Base-by-base conservation (phyloP, 345 rosid species). In the Litchi chinensis region DNA sequence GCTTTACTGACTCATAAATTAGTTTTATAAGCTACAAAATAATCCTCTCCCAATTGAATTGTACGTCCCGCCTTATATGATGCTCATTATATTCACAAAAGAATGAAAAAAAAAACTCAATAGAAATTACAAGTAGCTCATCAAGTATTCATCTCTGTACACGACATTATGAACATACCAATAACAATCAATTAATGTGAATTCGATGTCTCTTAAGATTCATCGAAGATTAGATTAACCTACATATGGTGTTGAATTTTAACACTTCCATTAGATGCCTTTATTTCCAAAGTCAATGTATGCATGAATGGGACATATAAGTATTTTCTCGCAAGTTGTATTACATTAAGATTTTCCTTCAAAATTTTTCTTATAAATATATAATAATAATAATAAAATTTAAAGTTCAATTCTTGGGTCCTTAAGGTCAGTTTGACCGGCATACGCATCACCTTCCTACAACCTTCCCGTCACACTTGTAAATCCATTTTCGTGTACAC, bases 351-450 rank as follows among this genome's bases (percentile, higher is more conserved):
- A 60, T n/a, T 21, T 60, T 60, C 28, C 28, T 19, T 19, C 1
- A 1, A 59, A n/a, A 59, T 0, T 6, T 59, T 40, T 19, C 24
- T 9, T 68, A 5, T 16, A 32, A 28, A 65, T 24, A 26, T 2
- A 32, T 54, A 28, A 65, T 7, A 37, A 37, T 24, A 26, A 65
- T 21, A 24, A 10, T 6, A 43, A 8, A 73, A 40, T 37, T 2
- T 13, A 18, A 19, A 21, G 9, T 37, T 5, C 8, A 43, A 26
- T 44, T 24, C 5, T 44, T 54, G 7, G 60, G 77, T 60, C 68
- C 13, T 40, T 44, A 66, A 44, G 0, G 59, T 65, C 60, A 48
- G 41, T 65, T 75, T 75, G 63, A 75, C 78, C 63, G 46, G 48
- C 48, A 6, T 1, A 28, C 28, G 4, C 65, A 26, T 43, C 39